Base-by-base conservation (phyloP, 1,284 basidiomycete species). In the Rhizoctonia solani region DNA sequence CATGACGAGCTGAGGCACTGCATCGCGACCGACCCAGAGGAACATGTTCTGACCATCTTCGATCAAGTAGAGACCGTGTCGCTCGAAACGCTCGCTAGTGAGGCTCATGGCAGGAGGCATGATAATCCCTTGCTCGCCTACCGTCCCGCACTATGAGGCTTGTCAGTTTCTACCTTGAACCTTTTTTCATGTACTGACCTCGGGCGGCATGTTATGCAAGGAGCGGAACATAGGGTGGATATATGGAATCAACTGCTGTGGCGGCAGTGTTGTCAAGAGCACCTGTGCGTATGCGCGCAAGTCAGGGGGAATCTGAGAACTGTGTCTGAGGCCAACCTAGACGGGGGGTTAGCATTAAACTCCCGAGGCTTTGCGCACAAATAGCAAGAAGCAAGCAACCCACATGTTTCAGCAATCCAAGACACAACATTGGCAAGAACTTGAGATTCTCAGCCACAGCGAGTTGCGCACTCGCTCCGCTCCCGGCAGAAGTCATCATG, bases 31-130 rank as follows among this genome's bases (percentile, higher is more conserved):
- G 59, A 99, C 86, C 92, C 94, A 99, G 50, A 99, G 82, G 87
- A 99, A 98, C 74, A 99, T 92, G 53, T 93, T 95, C 79, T 98
- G 97, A 0, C 93, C 93, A 76, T 99, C 95, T 77, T 99, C 97
- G 72, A 99, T 96, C 70, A 99, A 79, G 85, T 91, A 98, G 59
- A 99, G 82, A 61, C 97, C 97, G 74, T 99, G 95, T 65, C 95
- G 83, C 78, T 98, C 95, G 59, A 99, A 82, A 44, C 93, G 83
- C 78, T 99, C 97, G 37, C 93, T 95, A 0, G 94, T 95, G 68
- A 95, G 84, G 56, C 96, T 96, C 32, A 98, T 81, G n/a, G 92
- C 85, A 5, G 87, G 85, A 0, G 95, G 94, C 77, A 97, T 80
- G 69, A 94, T 85, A 25, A 95, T 81, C 58, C 92, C 93, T 1